Evolutionary conservation across 306 rosid species (phyloP).

Genomic region (Malus sylvestris): DNA sequence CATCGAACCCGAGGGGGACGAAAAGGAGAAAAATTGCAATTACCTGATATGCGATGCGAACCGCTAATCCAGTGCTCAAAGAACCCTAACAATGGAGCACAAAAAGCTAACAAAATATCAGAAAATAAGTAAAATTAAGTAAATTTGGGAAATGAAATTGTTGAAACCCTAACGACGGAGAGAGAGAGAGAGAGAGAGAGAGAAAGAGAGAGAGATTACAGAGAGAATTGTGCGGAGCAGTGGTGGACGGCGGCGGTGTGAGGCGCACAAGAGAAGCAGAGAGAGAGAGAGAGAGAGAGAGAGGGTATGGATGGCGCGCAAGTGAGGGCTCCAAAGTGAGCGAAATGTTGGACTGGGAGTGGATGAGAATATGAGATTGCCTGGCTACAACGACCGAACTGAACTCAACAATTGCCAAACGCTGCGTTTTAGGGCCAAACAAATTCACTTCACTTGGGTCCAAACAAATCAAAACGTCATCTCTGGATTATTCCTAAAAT

Average conservation of each 20-base stretch:
- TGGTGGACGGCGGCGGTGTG: background rate
- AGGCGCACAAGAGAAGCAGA: background rate
- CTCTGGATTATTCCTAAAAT: background rate
- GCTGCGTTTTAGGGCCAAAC: background rate
- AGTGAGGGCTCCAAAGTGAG: constrained; percentile 5
- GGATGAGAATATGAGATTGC: constrained; percentile 5
- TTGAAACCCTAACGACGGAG: background rate
- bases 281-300: background rate
- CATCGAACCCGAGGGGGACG: background rate
- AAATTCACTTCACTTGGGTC: background rate
- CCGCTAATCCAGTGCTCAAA: background rate
- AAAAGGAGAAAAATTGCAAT: background rate
- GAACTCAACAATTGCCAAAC: background rate
- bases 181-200: background rate
- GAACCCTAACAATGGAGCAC: constrained; percentile 1
- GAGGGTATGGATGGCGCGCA: constrained; percentile 2
- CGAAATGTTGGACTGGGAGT: background rate
- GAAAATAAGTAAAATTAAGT: background rate
- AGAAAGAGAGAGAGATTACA: background rate
- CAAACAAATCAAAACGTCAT: background rate
- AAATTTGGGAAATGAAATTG: background rate
- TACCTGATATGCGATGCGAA: background rate
- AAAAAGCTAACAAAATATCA: background rate
- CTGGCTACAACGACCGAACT: background rate
- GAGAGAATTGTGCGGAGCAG: background rate